Percentiles rank a stretch among this genome's conserved stretches.
Conservation (phyloP, 192 early-diverging fungal species). For the Coemansia sp. region DNA sequence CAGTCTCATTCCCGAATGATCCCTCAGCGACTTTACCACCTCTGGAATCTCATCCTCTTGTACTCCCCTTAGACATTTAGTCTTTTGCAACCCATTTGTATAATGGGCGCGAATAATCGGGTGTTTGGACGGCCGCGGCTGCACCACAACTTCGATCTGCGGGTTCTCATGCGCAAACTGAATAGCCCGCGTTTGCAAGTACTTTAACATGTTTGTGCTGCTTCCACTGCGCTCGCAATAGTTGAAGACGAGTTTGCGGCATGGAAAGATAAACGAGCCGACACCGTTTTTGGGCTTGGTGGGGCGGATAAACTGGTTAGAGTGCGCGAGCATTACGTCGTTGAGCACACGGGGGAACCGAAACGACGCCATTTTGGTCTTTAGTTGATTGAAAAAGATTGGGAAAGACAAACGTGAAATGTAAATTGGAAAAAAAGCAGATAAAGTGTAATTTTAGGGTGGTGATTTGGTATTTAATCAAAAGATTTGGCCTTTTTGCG, state of each 20-base stretch:
- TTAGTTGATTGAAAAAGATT: slow-evolving; percentile 7
- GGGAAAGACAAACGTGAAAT: not conserved
- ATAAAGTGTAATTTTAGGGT: no score
- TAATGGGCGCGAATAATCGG: slow-evolving; percentile 72
- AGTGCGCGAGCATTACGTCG: slow-evolving; percentile 32
- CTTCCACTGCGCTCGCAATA: slow-evolving; percentile 83
- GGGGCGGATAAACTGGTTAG: slow-evolving; percentile 29
- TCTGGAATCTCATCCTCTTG: slow-evolving; percentile 60
- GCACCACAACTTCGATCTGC: slow-evolving; percentile 76
- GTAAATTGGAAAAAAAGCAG: no score
- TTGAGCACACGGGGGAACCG: slow-evolving; percentile 45
- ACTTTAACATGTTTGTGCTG: slow-evolving; percentile 75
- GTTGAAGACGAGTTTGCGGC: slow-evolving; percentile 76
- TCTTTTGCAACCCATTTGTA: slow-evolving; percentile 56
- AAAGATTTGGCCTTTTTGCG: slow-evolving; percentile 38
- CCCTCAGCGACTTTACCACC: slow-evolving; percentile 62
- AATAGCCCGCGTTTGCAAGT: slow-evolving; percentile 63
- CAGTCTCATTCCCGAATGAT: slow-evolving; percentile 64
- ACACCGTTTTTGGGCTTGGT: slow-evolving; percentile 65
- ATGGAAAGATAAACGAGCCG: slow-evolving; percentile 72
- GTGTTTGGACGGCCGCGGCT: slow-evolving; percentile 70
- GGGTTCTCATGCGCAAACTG: slow-evolving; percentile 68
- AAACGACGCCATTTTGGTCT: slow-evolving; percentile 33
- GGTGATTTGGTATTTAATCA: no score
- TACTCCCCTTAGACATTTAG: slow-evolving; percentile 67